These are phyloP conservation scores for Violaceomyces palustris DNA, from an alignment of 1,284 basidiomycete genomes.

Conservation along the genomic window DNA sequence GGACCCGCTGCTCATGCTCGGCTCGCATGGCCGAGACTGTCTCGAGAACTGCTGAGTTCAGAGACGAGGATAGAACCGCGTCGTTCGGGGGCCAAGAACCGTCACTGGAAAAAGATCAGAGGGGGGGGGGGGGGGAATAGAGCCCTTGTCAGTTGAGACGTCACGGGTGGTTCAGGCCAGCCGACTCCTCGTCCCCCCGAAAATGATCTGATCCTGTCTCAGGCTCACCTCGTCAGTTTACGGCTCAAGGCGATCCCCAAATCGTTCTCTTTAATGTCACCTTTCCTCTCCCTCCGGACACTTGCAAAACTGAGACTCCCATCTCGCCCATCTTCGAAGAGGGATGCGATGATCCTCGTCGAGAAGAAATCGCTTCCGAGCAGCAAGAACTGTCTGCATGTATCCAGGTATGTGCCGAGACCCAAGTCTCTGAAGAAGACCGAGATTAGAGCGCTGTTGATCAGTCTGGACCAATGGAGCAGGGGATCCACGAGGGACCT, in stretches of 20 bases:
- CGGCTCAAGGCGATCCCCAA: too few relatives aligned
- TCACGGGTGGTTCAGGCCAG: too few relatives aligned
- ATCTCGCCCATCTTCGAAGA: too few relatives aligned
- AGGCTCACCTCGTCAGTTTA: too few relatives aligned
- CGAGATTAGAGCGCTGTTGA: slow-evolving; percentile 39
- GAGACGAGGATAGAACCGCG: slow-evolving; percentile 17
- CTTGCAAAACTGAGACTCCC: too few relatives aligned
- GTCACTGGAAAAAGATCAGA: too few relatives aligned
- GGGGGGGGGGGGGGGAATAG: too few relatives aligned
- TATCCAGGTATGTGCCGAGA: slow-evolving; percentile 33
- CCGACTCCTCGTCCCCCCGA: too few relatives aligned
- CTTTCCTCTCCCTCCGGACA: too few relatives aligned
- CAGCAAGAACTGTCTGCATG: slow-evolving; percentile 33
- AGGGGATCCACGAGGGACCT: slow-evolving; percentile 7
- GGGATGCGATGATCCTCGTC: slow-evolving; percentile 12
- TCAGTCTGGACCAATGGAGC: slow-evolving; percentile 30
- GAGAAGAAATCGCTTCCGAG: slow-evolving; percentile 29
- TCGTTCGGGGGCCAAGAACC: slow-evolving; percentile 33
- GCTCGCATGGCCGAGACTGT: slow-evolving; percentile 25
- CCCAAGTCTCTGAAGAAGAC: slow-evolving; percentile 41
- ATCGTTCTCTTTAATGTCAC: too few relatives aligned
- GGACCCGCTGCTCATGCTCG: slow-evolving; percentile 2
- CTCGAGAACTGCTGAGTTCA: slow-evolving; percentile 37
- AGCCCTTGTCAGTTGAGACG: too few relatives aligned
- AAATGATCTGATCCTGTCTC: too few relatives aligned